Conservation (phyloP, 352 stramenopile species). For the Phytophthora citricola region DNA sequence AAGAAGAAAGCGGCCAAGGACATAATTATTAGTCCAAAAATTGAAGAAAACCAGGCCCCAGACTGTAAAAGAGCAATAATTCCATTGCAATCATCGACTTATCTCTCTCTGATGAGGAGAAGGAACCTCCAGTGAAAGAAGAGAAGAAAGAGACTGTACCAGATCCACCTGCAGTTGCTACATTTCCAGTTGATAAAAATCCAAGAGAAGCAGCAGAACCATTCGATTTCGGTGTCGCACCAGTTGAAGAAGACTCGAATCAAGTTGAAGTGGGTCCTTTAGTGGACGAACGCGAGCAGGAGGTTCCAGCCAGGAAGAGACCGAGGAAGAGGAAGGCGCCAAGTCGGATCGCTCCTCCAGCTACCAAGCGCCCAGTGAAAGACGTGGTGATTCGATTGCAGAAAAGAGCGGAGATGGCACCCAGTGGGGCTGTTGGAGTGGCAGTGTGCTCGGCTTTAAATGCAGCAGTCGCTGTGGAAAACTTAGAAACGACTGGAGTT, state of each 20-base stretch:
- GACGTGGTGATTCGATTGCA: conserved; percentile 6
- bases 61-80: neutral
- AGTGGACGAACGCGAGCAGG: neutral
- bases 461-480: conserved; percentile 7
- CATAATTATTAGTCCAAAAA: neutral
- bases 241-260: neutral
- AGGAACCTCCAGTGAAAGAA: conserved; percentile 6
- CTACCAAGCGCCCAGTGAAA: neutral
- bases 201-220: neutral
- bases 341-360: neutral
- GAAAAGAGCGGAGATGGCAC: conserved; percentile 12
- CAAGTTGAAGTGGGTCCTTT: neutral
- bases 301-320: neutral
- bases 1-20: conserved; percentile 23
- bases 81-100: conserved; percentile 7
- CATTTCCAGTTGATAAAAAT: neutral
- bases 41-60: neutral
- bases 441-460: conserved; percentile 7
- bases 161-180: neutral
- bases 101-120: conserved; percentile 15
- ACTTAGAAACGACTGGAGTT: neutral
- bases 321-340: conserved; percentile 10
- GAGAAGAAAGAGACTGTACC: neutral
- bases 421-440: neutral
- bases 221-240: neutral